Conservation (phyloP, 148 eudicot genomes). For the Persicaria tinctoria region DNA sequence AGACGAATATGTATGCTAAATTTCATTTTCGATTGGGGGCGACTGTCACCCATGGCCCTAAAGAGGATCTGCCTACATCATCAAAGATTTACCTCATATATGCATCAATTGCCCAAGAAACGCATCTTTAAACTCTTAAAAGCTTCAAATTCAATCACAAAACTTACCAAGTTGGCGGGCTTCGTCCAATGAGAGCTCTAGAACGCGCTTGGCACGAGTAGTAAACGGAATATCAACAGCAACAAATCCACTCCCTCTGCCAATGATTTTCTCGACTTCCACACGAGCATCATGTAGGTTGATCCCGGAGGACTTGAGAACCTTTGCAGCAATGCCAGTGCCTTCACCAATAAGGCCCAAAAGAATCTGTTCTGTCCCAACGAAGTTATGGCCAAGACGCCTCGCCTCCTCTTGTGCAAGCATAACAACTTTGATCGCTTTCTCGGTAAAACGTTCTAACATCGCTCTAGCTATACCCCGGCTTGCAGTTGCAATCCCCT, state of each 20-base stretch:
- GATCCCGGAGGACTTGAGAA: conserved; percentile 86
- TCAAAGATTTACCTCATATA: too few species aligned
- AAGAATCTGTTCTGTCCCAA: conserved; percentile 92
- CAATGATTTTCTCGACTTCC: conserved; percentile 92
- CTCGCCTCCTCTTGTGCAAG: conserved; percentile 98
- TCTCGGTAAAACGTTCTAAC: conserved; percentile 95
- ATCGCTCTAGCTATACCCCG: conserved; percentile 59
- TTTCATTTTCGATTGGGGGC: too few species aligned
- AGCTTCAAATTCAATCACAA: neutral
- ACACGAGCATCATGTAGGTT: conserved; percentile 92
- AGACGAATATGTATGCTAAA: too few species aligned
- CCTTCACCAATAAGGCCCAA: conserved; percentile 97
- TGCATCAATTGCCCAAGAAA: neutral
- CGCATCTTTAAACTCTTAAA: neutral
- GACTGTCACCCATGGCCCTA: too few species aligned
- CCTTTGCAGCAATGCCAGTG: conserved; percentile 97
- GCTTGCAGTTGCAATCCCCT: conserved; percentile 32
- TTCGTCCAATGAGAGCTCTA: conserved; percentile 86
- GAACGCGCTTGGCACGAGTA: conserved; percentile 93
- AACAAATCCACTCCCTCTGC: conserved; percentile 89
- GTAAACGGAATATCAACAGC: conserved; percentile 90
- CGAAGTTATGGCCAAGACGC: conserved; percentile 83
- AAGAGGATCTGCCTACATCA: neutral
- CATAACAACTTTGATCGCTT: conserved; percentile 95
- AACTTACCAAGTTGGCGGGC: conserved; percentile 79